Conservation (phyloP, 169 alveolate genomes). For the Plasmodium billcollinsi region DNA sequence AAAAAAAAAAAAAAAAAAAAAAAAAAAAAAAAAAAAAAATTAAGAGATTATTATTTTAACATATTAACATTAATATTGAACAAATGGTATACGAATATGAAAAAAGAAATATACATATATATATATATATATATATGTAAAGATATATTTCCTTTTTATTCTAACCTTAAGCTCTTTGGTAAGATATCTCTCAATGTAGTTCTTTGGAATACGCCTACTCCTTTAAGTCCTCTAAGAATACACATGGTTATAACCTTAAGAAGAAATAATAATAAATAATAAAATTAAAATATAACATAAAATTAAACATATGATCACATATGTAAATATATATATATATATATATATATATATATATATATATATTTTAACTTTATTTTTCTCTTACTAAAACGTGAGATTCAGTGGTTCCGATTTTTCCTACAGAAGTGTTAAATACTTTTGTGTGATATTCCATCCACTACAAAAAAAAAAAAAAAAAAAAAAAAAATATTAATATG, state of each 20-base stretch:
- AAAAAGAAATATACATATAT: neutral
- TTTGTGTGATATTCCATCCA: slow-evolving; percentile 61
- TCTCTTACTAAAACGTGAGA: slow-evolving; percentile 19
- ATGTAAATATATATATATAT: slow-evolving; percentile 2
- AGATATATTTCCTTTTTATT: slow-evolving; percentile 11
- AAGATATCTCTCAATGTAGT: slow-evolving; percentile 21
- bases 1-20: neutral
- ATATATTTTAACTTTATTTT: slow-evolving; percentile 5
- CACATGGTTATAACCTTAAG: slow-evolving; percentile 51
- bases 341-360: neutral
- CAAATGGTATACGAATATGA: too few species aligned
- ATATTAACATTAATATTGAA: too few species aligned
- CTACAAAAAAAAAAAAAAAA: slow-evolving; percentile 2
- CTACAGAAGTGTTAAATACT: slow-evolving; percentile 45
- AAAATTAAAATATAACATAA: neutral
- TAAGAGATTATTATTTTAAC: neutral
- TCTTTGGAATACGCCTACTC: slow-evolving; percentile 21
- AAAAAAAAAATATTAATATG: neutral
- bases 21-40: neutral
- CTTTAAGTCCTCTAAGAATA: slow-evolving; percentile 56
- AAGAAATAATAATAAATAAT: slow-evolving; percentile 13
- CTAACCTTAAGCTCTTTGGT: slow-evolving; percentile 37
- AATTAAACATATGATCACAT: neutral
- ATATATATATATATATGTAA: neutral
- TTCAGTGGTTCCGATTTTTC: slow-evolving; percentile 56